Percentiles rank a stretch among this genome's conserved stretches.
phyloP scores from a whole-genome alignment of 202 grass and related monocot species.

The Hordeum pubiflorum region DNA sequence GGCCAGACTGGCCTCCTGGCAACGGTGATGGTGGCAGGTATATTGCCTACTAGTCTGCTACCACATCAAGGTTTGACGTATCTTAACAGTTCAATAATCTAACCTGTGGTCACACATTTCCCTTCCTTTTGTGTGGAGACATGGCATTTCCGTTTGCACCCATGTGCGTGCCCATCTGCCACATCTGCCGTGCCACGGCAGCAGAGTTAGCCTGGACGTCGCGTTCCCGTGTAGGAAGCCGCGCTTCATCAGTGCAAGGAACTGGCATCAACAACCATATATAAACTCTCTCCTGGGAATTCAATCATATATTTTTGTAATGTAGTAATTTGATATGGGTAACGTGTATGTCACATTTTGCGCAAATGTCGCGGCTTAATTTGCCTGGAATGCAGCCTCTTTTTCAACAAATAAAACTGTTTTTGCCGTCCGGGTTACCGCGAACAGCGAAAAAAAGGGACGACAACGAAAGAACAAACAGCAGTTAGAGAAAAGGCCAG shows the following conservation, averaged over 20 bases:
- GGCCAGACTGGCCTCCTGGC: conserved; percentile 8
- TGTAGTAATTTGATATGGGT: neutral
- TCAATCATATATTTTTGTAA: neutral
- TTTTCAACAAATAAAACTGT: neutral
- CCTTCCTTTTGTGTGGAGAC: neutral
- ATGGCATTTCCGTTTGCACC: neutral
- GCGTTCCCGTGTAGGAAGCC: neutral
- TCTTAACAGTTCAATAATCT: neutral
- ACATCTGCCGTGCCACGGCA: neutral
- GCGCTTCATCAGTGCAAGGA: neutral
- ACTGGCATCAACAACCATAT: neutral
- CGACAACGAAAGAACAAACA: neutral
- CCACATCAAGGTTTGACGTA: neutral
- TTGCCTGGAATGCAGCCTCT: neutral
- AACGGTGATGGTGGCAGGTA: neutral
- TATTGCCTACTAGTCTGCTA: neutral
- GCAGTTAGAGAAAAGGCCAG: conserved; percentile 5
- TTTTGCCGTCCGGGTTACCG: neutral
- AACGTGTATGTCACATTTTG: neutral
- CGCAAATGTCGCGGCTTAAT: neutral
- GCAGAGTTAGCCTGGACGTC: neutral
- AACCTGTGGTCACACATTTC: conserved; percentile 5
- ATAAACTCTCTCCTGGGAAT: neutral
- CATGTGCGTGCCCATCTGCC: neutral
- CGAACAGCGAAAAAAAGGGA: neutral